Base-by-base conservation (phyloP, 108 stramenopile species). In the Fragilariopsis cylindrus region DNA sequence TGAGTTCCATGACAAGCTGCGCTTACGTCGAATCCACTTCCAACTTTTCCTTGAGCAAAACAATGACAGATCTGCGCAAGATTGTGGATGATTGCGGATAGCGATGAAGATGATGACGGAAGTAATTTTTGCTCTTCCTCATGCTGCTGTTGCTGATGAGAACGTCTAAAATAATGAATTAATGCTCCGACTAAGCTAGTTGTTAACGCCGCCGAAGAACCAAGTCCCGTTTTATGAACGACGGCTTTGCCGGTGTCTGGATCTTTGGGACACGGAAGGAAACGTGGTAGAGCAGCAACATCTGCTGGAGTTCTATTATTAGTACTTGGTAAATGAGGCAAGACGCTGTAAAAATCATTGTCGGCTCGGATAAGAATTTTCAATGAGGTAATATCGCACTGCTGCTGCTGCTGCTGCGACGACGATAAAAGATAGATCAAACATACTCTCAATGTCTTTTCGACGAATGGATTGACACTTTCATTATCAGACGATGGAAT, bases 321-420 rank as follows among this genome's bases (percentile, higher is more conserved):
- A 40, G 79, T 83, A 42, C 65, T 49, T 11, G 79, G 60, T 50
- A 97, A 81, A 71, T 91, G 82, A 13, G 82, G 58, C 8, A 92
- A 73, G 46, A 96, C 88, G n/a, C 90, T 90, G 82, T 98, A 98
- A 88, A 98, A 98, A 69, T 98, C 98, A 81, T 98, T 98, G 80
- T 97, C 95, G n/a, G 97, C 98, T 48, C 78, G 79, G 40, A 98
- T 91, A 57, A 74, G 87, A 71, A 97, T 84, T 5, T 78, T 78
- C 68, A 97, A 60, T n/a, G 42, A 67, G 42, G 62, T 19, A 45
- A 9, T 13, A 18, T 57, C 12, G 9, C 44, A 44, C 5, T 43
- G 21, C 21, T 55, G 56, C 13, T 40, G 49, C 3, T 19, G 21
- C 21, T 55, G 56, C 13, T 40, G 49, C 4, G 69, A 30, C 7